Evolutionary conservation across 2,329 filamentous ascomycete genomes (phyloP), one percentile per base, ranked within the genome.

Genomic region (Arthroderma uncinatum): DNA sequence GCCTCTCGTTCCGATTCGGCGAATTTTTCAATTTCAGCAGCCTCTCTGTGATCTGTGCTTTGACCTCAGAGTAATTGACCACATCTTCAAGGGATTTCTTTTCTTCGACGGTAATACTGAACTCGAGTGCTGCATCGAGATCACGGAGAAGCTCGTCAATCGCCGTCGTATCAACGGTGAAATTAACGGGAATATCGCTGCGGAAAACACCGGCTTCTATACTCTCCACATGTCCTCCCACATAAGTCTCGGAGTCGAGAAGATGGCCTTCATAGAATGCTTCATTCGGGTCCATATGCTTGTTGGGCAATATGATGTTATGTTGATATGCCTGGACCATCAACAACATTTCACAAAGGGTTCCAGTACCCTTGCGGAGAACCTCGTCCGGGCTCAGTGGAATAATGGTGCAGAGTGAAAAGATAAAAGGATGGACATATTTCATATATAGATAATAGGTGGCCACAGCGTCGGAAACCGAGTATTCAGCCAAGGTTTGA

Each of bases 401-500:
- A 69, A 98, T 79, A 74, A 98, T 96, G 1, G 91, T 98, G 73
- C 93, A 98, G 0, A 98, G 78, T 1, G 94, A 97, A 79, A 98
- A 98, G 70, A 98, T 93, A 76, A 98, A 98, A 2, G 93, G 93
- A 70, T 98, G 93, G n/a, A 98, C 89, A 71, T 98, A 98, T 85
- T 98, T 98, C 94, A 98, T 98, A 79, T 98, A 98, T 61, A 98
- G 77, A 68, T 98, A 98, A 70, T 98, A 98, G 0, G 93, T 98
- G 21, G 93, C 93, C 54, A 98, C 93, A 8, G 94, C 94, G 78
- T 98, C 94, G 66, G 94, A 98, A 47, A 98, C 93, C 0, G 94
- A 98, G 74, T 98, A 98, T 67, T 98, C 93, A 7, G 93, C 92
- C 54, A 98, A 78, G 0, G 89, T 95, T 69, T 98, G 93, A 0